These are phyloP conservation scores for Cephalotrichum gorgonifer DNA, from an alignment of 2,329 filamentous ascomycete genomes.

Conservation along the genomic window DNA sequence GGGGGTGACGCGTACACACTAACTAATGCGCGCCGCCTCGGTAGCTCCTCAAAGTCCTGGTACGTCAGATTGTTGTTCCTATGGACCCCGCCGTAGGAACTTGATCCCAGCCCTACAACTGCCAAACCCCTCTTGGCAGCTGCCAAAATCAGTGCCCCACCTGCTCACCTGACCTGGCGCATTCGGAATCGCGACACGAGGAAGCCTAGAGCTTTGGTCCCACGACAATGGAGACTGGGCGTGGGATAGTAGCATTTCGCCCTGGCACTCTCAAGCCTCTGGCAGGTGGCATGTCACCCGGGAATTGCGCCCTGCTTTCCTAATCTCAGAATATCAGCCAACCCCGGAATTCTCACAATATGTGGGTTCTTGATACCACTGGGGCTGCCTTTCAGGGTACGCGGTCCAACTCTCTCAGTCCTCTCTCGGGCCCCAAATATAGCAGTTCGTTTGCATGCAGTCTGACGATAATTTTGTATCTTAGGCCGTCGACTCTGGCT, in stretches of 20 bases:
- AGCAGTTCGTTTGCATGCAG: neutral
- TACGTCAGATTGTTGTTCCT: too few relatives aligned
- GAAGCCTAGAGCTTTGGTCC: neutral
- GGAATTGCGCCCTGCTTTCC: neutral
- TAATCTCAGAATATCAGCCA: neutral
- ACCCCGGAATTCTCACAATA: neutral
- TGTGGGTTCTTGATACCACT: conserved; percentile 5
- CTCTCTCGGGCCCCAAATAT: neutral
- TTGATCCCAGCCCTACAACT: neutral
- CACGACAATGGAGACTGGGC: neutral
- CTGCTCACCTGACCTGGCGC: conserved; percentile 2
- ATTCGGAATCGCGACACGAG: neutral
- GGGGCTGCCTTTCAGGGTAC: conserved; percentile 5
- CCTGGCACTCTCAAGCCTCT: neutral
- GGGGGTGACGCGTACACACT: too few relatives aligned
- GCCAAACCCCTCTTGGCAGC: neutral
- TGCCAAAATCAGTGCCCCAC: neutral
- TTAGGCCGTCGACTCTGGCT: conserved; percentile 60
- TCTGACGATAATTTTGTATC: neutral
- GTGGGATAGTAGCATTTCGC: neutral
- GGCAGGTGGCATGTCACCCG: neutral
- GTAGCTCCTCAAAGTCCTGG: too few relatives aligned
- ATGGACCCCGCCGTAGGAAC: too few relatives aligned
- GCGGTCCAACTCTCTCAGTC: neutral
- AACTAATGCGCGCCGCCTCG: too few relatives aligned